These are phyloP conservation scores for Trichoderma citrinoviride DNA, from an alignment of 2,329 filamentous ascomycete species.

Conservation along the genomic window DNA sequence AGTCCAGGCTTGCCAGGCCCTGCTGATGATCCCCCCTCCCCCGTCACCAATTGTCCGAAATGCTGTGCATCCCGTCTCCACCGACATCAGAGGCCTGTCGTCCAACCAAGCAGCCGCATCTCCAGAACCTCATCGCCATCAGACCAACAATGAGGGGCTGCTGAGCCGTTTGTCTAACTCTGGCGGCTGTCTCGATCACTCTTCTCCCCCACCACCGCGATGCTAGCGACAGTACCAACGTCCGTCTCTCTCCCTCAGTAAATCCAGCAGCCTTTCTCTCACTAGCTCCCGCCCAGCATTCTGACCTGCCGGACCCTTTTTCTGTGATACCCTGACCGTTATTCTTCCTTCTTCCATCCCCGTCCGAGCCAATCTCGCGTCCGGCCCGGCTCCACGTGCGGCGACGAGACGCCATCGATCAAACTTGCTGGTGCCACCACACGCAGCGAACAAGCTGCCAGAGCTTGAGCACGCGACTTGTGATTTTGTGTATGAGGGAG, in stretches of 20 bases:
- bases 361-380: conserved; percentile 24
- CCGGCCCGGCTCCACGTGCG: conserved; percentile 25
- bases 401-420: conserved; percentile 22
- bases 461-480: conserved; percentile 17
- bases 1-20: neutral
- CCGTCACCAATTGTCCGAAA: neutral
- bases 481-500: neutral
- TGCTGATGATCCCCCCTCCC: neutral
- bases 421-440: conserved; percentile 5
- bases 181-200: neutral
- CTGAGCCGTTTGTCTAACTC: conserved; percentile 11
- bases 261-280: neutral
- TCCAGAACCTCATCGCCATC: conserved; percentile 6
- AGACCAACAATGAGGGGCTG: conserved; percentile 4
- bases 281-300: conserved; percentile 8
- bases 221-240: neutral
- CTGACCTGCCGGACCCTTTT: conserved; percentile 14
- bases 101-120: conserved; percentile 10
- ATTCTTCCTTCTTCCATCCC: neutral
- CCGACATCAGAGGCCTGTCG: neutral
- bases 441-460: conserved; percentile 8
- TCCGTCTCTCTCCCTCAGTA: neutral
- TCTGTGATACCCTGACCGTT: neutral
- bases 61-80: conserved; percentile 9
- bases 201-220: neutral